Evolutionary conservation across 1,284 basidiomycete genomes (phyloP).

Genomic region (Waitea zeae): DNA sequence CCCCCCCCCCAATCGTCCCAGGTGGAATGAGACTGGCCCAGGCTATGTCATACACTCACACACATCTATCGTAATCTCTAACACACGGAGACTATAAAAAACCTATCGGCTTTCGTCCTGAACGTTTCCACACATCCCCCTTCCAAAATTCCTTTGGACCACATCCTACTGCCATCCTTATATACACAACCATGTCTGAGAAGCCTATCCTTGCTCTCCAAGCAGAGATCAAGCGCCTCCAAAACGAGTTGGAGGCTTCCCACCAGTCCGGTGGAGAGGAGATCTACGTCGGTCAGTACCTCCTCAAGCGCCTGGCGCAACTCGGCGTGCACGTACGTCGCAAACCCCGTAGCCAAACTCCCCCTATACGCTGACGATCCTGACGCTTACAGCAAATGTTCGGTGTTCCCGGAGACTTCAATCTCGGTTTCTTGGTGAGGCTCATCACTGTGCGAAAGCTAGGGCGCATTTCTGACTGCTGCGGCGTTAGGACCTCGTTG

Average conservation of each 20-base stretch:
- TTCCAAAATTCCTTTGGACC: too few species aligned
- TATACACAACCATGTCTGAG: too few species aligned
- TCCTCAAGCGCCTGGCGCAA: slow-evolving; percentile 54
- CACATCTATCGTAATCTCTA: too few species aligned
- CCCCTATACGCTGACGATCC: slow-evolving; percentile 6
- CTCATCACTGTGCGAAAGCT: not conserved
- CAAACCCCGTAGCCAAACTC: slow-evolving; percentile 3
- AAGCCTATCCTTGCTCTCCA: slow-evolving; percentile 22
- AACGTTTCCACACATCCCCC: too few species aligned
- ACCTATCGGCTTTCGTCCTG: too few species aligned
- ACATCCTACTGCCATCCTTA: too few species aligned
- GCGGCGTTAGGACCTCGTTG: slow-evolving; percentile 54
- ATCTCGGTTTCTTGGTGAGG: slow-evolving; percentile 32
- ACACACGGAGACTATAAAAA: too few species aligned
- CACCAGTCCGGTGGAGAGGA: slow-evolving; percentile 15
- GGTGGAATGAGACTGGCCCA: too few species aligned
- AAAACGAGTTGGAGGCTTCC: slow-evolving; percentile 26
- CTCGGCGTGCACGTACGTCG: slow-evolving; percentile 43
- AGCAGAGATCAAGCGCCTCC: slow-evolving; percentile 34
- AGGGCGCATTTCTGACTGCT: not conserved
- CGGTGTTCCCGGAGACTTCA: slow-evolving; percentile 88
- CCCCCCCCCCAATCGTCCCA: too few species aligned
- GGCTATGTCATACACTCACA: too few species aligned
- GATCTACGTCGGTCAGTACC: slow-evolving; percentile 51
- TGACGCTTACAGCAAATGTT: slow-evolving; percentile 52